These are phyloP conservation scores for Cardamine occulta DNA, from an alignment of 345 rosid species.

Conservation along the genomic window DNA sequence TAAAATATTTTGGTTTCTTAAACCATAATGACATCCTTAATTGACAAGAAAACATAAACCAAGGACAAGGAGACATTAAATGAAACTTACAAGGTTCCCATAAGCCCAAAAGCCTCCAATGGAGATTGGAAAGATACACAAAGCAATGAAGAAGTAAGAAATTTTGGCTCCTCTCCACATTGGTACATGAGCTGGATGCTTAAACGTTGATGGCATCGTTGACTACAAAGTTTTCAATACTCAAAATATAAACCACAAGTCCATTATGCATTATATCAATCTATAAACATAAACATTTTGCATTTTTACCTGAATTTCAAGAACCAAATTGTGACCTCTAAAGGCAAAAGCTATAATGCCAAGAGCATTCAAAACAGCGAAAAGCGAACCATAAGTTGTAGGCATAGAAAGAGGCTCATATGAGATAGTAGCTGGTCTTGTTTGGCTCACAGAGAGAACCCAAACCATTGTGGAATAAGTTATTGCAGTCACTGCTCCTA, in stretches of 20 bases:
- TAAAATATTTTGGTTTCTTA: background rate
- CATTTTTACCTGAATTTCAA: slow-evolving; percentile 84
- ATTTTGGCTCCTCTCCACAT: slow-evolving; percentile 99
- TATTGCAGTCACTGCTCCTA: slow-evolving; percentile 94
- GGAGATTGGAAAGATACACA: slow-evolving; percentile 86
- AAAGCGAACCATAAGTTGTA: slow-evolving; percentile 61
- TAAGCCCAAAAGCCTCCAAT: slow-evolving; percentile 98
- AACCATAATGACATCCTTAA: background rate
- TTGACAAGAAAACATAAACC: background rate
- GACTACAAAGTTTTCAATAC: slow-evolving; percentile 53
- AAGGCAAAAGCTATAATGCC: slow-evolving; percentile 94
- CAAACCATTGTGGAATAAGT: slow-evolving; percentile 93
- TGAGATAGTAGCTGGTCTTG: slow-evolving; percentile 76
- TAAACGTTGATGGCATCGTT: slow-evolving; percentile 97
- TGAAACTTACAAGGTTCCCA: slow-evolving; percentile 80
- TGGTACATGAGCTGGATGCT: slow-evolving; percentile 97
- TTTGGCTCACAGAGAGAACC: slow-evolving; percentile 94
- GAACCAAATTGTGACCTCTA: slow-evolving; percentile 86
- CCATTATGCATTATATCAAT: background rate
- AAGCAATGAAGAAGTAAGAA: slow-evolving; percentile 82
- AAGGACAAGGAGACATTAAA: background rate
- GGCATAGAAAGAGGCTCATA: slow-evolving; percentile 77
- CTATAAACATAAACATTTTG: slow-evolving; percentile 3
- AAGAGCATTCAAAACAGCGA: slow-evolving; percentile 86
- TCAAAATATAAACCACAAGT: background rate